These are phyloP conservation scores for Patellifolia procumbens DNA, from an alignment of 179 eudicot genomes.

Conservation along the genomic window DNA sequence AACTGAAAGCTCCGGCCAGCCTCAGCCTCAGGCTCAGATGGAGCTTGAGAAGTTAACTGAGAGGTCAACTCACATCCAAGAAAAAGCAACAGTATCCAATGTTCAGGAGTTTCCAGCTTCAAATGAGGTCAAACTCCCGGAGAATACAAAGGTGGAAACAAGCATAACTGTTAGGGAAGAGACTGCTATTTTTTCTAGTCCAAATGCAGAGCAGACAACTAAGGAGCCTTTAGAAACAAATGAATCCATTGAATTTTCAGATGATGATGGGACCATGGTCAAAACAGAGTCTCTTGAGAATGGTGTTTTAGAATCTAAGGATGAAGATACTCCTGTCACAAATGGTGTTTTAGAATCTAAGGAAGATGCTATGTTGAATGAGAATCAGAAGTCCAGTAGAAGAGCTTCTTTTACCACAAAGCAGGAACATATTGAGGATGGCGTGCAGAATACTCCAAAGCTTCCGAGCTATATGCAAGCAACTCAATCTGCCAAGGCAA, in stretches of 20 bases:
- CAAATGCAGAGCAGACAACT: conserved; percentile 26
- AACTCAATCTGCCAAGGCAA: conserved; percentile 54
- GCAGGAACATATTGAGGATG: conserved; percentile 43
- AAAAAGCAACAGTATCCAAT: conserved; percentile 25
- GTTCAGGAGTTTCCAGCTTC: conserved; percentile 27
- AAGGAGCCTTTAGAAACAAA: conserved; percentile 26
- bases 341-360: conserved; percentile 35
- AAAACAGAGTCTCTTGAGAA: conserved; percentile 32
- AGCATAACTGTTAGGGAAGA: conserved; percentile 29
- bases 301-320: conserved; percentile 33
- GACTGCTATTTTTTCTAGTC: conserved; percentile 8
- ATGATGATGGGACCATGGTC: conserved; percentile 30
- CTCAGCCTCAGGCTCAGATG: conserved; percentile 47
- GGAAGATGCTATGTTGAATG: conserved; percentile 34
- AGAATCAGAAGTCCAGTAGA: conserved; percentile 42
- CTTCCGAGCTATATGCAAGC: conserved; percentile 57
- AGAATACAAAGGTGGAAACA: conserved; percentile 36
- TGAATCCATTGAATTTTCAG: conserved; percentile 28
- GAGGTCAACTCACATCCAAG: conserved; percentile 39
- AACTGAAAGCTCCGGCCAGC: conserved; percentile 42
- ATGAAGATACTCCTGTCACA: conserved; percentile 36
- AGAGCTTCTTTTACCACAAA: conserved; percentile 47
- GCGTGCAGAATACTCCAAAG: conserved; percentile 45
- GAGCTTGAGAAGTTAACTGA: no score
- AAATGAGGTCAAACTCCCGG: conserved; percentile 29